A percentile compares a stretch with the other conserved stretches of the same genome.
Evolutionary conservation across 176 grass and related monocot species (phyloP).

Genomic region (Avena eriantha): DNA sequence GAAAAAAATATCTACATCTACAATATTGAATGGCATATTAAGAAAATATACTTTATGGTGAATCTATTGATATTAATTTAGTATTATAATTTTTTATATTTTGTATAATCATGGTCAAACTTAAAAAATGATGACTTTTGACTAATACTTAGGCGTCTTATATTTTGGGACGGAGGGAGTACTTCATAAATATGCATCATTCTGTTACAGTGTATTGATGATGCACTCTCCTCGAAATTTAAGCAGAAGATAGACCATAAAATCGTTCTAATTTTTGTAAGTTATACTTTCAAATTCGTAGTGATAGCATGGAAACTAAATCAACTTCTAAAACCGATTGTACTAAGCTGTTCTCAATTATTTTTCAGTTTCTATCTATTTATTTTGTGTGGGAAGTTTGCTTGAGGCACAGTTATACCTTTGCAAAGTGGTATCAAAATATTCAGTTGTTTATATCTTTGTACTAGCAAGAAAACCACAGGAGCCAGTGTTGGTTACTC

Average conservation of each 20-base stretch:
- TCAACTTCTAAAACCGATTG: slow-evolving; percentile 34
- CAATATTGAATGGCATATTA: too few species aligned
- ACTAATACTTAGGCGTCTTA: too few species aligned
- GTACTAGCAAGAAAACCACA: not conserved
- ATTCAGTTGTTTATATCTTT: slow-evolving; percentile 2
- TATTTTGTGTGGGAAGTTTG: slow-evolving; percentile 60
- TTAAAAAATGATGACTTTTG: too few species aligned
- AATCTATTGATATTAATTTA: too few species aligned
- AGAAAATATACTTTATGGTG: too few species aligned
- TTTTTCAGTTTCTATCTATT: slow-evolving; percentile 81
- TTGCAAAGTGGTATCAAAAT: not conserved
- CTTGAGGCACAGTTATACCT: not conserved
- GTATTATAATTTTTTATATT: too few species aligned
- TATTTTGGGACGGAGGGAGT: too few species aligned
- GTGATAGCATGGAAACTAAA: slow-evolving; percentile 37
- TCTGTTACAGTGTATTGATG: not conserved
- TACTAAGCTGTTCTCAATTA: slow-evolving; percentile 54
- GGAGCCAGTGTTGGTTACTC: not conserved
- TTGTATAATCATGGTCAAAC: too few species aligned
- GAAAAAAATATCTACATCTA: too few species aligned
- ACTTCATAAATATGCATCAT: slow-evolving; percentile 3
- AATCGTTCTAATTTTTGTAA: not conserved
- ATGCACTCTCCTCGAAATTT: slow-evolving; percentile 50
- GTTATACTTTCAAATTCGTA: too few species aligned
- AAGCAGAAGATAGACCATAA: slow-evolving; percentile 37